These are phyloP conservation scores for Pleurotus giganteus DNA, from an alignment of 768 basidiomycete genomes.

Conservation along the genomic window DNA sequence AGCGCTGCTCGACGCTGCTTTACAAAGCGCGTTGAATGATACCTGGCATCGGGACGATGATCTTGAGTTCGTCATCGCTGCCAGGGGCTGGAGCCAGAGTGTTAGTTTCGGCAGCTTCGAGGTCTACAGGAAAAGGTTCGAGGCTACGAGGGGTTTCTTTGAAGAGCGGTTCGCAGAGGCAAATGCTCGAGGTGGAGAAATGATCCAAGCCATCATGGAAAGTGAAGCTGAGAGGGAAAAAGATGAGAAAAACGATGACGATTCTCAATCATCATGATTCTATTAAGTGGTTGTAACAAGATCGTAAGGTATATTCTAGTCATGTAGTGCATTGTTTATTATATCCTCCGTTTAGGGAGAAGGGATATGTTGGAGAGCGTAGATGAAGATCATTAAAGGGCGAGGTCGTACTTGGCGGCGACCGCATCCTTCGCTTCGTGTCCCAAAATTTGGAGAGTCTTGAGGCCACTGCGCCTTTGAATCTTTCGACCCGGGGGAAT, in stretches of 20 bases:
- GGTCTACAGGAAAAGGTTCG: slow-evolving; percentile 78
- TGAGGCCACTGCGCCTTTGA: neutral
- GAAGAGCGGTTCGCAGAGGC: slow-evolving; percentile 86
- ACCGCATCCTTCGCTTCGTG: slow-evolving; percentile 1
- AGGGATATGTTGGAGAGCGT: too few species aligned
- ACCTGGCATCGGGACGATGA: slow-evolving; percentile 85
- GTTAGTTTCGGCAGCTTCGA: slow-evolving; percentile 92
- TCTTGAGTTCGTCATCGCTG: slow-evolving; percentile 90
- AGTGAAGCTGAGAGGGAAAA: slow-evolving; percentile 43
- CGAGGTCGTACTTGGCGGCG: neutral
- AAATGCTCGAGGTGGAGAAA: slow-evolving; percentile 75
- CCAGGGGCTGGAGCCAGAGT: slow-evolving; percentile 95
- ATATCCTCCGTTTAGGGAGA: too few species aligned
- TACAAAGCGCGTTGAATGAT: slow-evolving; percentile 74
- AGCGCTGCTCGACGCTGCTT: slow-evolving; percentile 60
- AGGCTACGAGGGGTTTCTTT: slow-evolving; percentile 79
- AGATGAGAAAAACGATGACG: slow-evolving; percentile 2
- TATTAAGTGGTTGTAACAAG: neutral
- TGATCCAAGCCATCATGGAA: slow-evolving; percentile 86
- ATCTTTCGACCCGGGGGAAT: neutral
- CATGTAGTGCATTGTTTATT: too few species aligned
- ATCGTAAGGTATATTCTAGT: neutral
- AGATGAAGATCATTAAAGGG: neutral
- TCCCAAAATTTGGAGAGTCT: slow-evolving; percentile 4
- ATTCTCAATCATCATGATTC: neutral